Conservation (phyloP, 2,329 filamentous ascomycete species). For the Colletotrichum sp. region DNA sequence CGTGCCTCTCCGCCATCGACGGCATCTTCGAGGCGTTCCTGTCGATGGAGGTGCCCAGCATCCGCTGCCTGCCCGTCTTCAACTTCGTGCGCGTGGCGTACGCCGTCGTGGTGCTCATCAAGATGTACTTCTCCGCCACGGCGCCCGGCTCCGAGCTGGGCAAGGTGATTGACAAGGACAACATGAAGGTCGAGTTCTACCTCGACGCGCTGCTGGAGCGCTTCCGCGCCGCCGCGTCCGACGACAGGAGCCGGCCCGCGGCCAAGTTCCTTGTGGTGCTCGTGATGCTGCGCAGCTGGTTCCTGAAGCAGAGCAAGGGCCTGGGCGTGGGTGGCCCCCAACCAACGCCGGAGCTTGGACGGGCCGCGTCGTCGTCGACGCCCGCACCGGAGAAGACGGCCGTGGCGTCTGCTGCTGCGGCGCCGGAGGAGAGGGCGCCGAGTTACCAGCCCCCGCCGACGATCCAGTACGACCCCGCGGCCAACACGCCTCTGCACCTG, state of each 20-base stretch:
- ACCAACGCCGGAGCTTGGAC: background rate
- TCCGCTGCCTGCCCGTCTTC: conserved; percentile 73
- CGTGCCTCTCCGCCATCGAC: conserved; percentile 72
- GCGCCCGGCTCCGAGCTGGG: conserved; percentile 70
- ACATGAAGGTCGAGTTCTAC: conserved; percentile 70
- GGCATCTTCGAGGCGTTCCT: conserved; percentile 70
- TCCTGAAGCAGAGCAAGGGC: conserved; percentile 54
- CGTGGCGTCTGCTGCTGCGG: background rate
- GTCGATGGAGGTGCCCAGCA: conserved; percentile 59
- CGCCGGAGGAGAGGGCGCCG: conserved; percentile 22
- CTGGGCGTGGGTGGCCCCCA: background rate
- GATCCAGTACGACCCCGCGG: conserved; percentile 34
- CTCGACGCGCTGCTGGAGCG: conserved; percentile 74
- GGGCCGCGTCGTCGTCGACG: background rate
- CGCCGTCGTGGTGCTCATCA: conserved; percentile 74
- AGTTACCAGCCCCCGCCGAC: conserved; percentile 21
- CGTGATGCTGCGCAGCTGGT: conserved; percentile 74
- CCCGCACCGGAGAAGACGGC: background rate
- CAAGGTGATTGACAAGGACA: conserved; percentile 71
- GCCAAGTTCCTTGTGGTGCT: conserved; percentile 76
- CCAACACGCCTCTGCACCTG: conserved; percentile 60
- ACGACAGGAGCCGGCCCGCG: conserved; percentile 68
- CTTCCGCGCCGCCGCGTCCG: conserved; percentile 67
- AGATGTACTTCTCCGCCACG: conserved; percentile 73
- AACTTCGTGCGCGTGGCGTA: conserved; percentile 76